Conservation (phyloP, 148 eudicot species). For the Vaccinium macrocarpon region DNA sequence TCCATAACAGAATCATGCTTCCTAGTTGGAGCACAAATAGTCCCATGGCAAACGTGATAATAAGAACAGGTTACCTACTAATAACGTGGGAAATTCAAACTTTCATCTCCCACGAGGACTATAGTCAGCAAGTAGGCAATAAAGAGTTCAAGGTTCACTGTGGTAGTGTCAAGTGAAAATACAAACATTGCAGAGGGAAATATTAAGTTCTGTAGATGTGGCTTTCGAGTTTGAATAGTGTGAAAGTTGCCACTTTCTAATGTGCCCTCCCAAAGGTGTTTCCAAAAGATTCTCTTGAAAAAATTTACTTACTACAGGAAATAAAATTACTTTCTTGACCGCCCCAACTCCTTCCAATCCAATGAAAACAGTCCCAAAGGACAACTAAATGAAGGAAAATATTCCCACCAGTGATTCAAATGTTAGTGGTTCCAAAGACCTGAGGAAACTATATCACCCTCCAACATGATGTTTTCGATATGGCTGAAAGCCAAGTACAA, state of each 20-base stretch:
- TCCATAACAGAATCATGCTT: constrained; percentile 2
- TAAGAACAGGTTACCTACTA: not conserved
- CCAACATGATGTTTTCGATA: not conserved
- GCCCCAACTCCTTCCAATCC: not conserved
- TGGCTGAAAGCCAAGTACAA: not conserved
- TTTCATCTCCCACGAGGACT: too few relatives aligned
- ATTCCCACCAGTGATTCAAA: not conserved
- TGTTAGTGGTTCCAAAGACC: constrained; percentile 2
- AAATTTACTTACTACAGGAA: not conserved
- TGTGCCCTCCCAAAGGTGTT: not conserved
- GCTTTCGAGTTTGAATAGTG: not conserved
- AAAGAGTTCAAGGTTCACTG: not conserved
- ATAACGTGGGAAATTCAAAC: not conserved
- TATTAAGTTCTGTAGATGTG: not conserved
- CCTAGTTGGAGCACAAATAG: not conserved
- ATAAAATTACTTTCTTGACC: not conserved
- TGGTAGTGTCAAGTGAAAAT: not conserved
- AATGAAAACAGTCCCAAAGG: not conserved
- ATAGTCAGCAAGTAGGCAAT: not conserved
- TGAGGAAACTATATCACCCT: not conserved
- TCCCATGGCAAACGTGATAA: not conserved
- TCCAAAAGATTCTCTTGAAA: not conserved
- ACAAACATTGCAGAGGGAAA: not conserved
- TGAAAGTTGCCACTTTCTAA: not conserved
- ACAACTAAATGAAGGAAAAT: constrained; percentile 11